phyloP scores from a whole-genome alignment of 2,329 filamentous ascomycete species.

The Mycosphaerella sp. region DNA sequence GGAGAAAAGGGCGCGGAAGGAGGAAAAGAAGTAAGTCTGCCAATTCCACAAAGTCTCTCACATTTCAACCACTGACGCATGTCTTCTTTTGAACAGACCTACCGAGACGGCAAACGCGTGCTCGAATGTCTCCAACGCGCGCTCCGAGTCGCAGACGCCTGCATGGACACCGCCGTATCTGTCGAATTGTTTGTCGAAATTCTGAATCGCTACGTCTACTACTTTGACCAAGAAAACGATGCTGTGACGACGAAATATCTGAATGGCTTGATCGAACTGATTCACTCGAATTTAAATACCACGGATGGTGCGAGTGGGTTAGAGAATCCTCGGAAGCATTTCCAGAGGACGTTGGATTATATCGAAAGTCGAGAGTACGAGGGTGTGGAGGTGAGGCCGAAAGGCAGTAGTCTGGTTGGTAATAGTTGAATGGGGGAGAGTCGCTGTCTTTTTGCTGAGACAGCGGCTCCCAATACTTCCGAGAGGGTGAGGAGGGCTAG shows the following conservation, averaged over 20 bases:
- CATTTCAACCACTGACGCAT: neutral
- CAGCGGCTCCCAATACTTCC: neutral
- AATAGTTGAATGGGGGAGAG: constrained; percentile 6
- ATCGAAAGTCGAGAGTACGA: constrained; percentile 90
- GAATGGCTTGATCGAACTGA: constrained; percentile 95
- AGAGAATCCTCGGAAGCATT: constrained; percentile 88
- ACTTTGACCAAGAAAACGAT: constrained; percentile 99
- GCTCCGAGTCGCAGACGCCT: constrained; percentile 91
- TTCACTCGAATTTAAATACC: constrained; percentile 88
- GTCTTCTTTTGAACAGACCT: constrained; percentile 58
- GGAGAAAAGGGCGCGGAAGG: constrained; percentile 56
- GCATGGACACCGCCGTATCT: constrained; percentile 96
- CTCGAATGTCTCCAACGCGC: constrained; percentile 94
- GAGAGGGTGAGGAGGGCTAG: neutral
- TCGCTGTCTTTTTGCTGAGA: neutral
- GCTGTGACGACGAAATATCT: constrained; percentile 97
- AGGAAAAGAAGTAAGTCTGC: constrained; percentile 27
- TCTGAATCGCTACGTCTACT: constrained; percentile 96
- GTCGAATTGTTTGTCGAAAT: constrained; percentile 99
- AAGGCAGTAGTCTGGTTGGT: neutral
- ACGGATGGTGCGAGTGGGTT: constrained; percentile 69
- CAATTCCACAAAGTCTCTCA: neutral
- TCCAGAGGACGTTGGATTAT: constrained; percentile 89
- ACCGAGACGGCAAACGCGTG: constrained; percentile 94
- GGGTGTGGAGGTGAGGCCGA: constrained; percentile 67